Conservation (phyloP, 306 rosid genomes). For the Begonia loranthoides region DNA sequence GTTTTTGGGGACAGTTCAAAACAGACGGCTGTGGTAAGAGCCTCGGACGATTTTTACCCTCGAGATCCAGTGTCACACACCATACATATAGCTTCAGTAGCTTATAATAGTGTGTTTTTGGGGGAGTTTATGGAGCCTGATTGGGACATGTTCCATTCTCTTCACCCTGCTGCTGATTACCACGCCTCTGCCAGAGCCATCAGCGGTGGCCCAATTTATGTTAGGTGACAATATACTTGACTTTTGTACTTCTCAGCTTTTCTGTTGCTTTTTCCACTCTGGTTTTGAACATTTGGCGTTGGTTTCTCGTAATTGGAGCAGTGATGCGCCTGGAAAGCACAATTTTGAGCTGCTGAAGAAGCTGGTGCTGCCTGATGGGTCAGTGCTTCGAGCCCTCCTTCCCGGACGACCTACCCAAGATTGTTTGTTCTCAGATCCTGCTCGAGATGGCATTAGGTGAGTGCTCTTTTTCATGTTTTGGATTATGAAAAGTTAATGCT, state of each 20-base stretch:
- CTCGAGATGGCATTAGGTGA: conserved; percentile 59
- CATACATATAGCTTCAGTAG: conserved; percentile 77
- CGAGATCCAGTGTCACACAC: conserved; percentile 75
- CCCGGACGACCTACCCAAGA: conserved; percentile 89
- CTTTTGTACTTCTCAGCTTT: neutral
- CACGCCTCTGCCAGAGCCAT: conserved; percentile 87
- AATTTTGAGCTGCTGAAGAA: conserved; percentile 57
- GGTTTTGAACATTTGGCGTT: no score
- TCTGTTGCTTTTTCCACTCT: neutral
- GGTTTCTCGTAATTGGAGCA: conserved; percentile 6
- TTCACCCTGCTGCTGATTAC: conserved; percentile 73
- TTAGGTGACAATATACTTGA: conserved; percentile 16
- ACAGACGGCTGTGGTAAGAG: conserved; percentile 71
- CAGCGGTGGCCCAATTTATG: conserved; percentile 88
- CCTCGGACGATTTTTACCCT: conserved; percentile 87
- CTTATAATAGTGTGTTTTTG: conserved; percentile 74
- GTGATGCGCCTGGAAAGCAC: conserved; percentile 85
- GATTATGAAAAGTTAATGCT: no score
- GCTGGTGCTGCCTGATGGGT: conserved; percentile 68
- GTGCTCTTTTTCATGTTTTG: neutral
- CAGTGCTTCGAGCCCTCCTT: conserved; percentile 58
- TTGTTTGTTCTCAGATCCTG: conserved; percentile 71
- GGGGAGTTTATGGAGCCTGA: conserved; percentile 92
- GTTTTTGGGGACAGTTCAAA: conserved; percentile 30
- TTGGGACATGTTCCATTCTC: conserved; percentile 97